Percentiles rank a stretch among this genome's conserved stretches.
These are phyloP conservation scores for Manihot esculenta DNA, from an alignment of 441 rosid species.

Conservation along the genomic window DNA sequence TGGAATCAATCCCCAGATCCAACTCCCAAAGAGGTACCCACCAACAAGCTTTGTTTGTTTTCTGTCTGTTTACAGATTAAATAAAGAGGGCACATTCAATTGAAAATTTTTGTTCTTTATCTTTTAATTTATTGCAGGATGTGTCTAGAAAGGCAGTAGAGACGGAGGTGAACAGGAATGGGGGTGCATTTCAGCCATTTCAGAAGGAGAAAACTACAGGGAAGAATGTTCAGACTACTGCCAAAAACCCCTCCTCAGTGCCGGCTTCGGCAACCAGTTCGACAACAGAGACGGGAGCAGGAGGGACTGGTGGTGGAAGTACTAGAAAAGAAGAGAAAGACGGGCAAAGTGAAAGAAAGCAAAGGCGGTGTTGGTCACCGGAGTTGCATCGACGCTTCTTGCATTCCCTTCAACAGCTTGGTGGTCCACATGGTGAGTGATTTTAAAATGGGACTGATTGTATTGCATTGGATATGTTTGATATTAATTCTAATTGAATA, in stretches of 20 bases:
- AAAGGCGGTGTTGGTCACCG: constrained; percentile 83
- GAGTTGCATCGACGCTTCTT: constrained; percentile 79
- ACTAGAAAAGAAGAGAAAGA: constrained; percentile 38
- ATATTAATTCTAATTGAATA: not conserved
- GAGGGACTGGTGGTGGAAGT: constrained; percentile 26
- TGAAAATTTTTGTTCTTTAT: not conserved
- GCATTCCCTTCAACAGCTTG: constrained; percentile 78
- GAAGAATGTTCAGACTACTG: constrained; percentile 20
- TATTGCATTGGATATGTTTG: not conserved
- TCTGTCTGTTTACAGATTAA: not conserved
- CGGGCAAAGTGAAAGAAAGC: constrained; percentile 45
- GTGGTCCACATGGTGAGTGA: constrained; percentile 90
- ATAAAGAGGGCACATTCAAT: not conserved
- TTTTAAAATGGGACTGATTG: no score
- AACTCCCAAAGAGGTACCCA: constrained; percentile 37
- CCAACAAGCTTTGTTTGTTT: not conserved
- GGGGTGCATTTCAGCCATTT: constrained; percentile 67
- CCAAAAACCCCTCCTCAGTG: constrained; percentile 23
- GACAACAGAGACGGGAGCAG: constrained; percentile 25
- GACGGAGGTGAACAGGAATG: constrained; percentile 63
- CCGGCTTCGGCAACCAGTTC: constrained; percentile 54
- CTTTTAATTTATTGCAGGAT: constrained; percentile 26
- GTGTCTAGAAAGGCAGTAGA: constrained; percentile 45
- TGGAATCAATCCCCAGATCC: constrained; percentile 78
- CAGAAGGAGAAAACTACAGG: constrained; percentile 43